Percentiles rank a stretch among this genome's conserved stretches.
phyloP scores from a whole-genome alignment of 1,284 basidiomycete genomes.

The Trichosporon sp. region DNA sequence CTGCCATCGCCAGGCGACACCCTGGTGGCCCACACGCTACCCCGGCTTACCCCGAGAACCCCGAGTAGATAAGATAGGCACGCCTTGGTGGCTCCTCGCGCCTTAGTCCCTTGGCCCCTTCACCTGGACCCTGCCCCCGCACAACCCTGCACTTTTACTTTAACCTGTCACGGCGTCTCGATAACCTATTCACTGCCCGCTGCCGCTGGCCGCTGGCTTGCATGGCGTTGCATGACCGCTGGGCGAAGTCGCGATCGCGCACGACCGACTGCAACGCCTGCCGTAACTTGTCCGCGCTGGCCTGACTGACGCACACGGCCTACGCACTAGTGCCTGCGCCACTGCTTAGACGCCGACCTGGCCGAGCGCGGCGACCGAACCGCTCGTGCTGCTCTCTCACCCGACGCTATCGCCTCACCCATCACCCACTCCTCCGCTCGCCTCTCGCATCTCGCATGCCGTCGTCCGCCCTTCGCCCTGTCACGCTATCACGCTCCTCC shows the following conservation, averaged over 20 bases:
- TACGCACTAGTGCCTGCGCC: not conserved
- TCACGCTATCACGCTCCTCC: not conserved
- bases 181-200: too few species aligned
- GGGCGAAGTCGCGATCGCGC: not conserved
- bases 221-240: too few species aligned
- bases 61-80: not conserved
- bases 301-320: not conserved
- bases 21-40: not conserved
- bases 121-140: not conserved
- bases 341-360: too few species aligned
- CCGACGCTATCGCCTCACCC: not conserved
- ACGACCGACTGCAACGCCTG: not conserved
- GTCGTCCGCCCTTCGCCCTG: not conserved
- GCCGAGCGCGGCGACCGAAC: too few species aligned
- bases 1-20: not conserved
- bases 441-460: not conserved
- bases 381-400: not conserved
- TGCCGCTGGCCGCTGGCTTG: too few species aligned
- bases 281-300: not conserved
- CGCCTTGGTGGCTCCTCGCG: not conserved
- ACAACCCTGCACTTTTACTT: slow-evolving; percentile 1
- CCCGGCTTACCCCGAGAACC: not conserved
- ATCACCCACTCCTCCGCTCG: not conserved
- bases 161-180: not conserved
- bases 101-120: not conserved